phyloP scores from a whole-genome alignment of 495 filamentous ascomycete species.

The Aspergillus indologenus region DNA sequence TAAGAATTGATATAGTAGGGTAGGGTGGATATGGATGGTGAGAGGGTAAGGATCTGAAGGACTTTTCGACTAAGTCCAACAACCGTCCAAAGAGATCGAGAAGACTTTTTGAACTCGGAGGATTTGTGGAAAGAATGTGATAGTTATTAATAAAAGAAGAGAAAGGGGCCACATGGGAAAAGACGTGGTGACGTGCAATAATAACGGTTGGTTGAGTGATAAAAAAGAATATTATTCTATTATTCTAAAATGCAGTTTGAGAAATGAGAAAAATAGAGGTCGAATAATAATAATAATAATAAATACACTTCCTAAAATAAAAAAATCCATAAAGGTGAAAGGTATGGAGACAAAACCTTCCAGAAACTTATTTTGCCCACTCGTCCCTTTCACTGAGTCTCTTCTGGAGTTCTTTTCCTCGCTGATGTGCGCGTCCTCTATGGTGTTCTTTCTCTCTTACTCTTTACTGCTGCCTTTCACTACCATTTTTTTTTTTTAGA shows the following conservation, averaged over 20 bases:
- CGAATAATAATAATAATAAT: neutral
- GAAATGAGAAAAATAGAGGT: neutral
- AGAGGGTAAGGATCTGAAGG: constrained; percentile 7
- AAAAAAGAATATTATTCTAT: constrained; percentile 7
- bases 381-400: constrained; percentile 6
- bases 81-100: constrained; percentile 3
- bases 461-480: constrained; percentile 10
- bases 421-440: neutral
- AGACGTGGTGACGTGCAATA: constrained; percentile 17
- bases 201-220: constrained; percentile 10
- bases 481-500: constrained; percentile 14
- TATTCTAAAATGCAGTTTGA: neutral
- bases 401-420: constrained; percentile 5
- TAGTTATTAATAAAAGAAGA: constrained; percentile 22
- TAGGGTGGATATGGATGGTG: constrained; percentile 10
- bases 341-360: constrained; percentile 11
- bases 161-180: constrained; percentile 26
- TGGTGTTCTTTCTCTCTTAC: constrained; percentile 3
- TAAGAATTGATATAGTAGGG: constrained; percentile 11
- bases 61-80: constrained; percentile 20
- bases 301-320: neutral
- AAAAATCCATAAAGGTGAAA: constrained; percentile 6
- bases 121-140: constrained; percentile 23
- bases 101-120: constrained; percentile 19
- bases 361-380: constrained; percentile 8